Evolutionary conservation across 2,329 filamentous ascomycete species (phyloP), one percentile per base, ranked within the genome.

Genomic region (Colletotrichum tabaci): DNA sequence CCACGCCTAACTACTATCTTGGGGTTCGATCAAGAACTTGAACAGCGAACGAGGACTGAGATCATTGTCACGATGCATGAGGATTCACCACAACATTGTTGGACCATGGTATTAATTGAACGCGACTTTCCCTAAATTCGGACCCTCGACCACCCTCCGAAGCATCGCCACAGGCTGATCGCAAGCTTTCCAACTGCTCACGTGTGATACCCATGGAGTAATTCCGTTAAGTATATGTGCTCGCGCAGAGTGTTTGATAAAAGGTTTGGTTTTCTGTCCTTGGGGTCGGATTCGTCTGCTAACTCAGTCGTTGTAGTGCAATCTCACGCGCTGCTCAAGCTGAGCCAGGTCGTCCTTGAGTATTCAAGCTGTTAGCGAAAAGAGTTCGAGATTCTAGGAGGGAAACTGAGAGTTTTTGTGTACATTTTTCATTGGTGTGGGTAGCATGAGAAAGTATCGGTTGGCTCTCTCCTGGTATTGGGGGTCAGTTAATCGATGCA

Each of bases 251-350:
- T 46, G 18, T 46, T 3, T 18, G 13, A 3, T 3, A 8, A 46
- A 16, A 7, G 44, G 44, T 46, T 2, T 8, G 44, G 7, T 46
- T 46, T 46, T 46, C 16, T 18, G 44, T 46, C n/a, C 8, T 5
- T 2, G 15, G 44, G 2, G 5, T 7, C 16, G 13, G 1, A 18
- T 46, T 46, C 44, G 55, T 40, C 21, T 10, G 8, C 18, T 56
- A 18, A 58, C 38, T 44, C 35, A 69, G n/a, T 57, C 47, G 3
- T 55, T 49, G 0, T 69, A 69, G 61, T 69, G 67, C n/a, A 16
- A 21, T 9, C 53, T 66, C 4, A 46, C 44, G 1, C 50, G 44
- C 18, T 60, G 13, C n/a, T 69, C 67, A 6, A 69, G 56, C 10
- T 18, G 35, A 15, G n/a, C 55, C 40, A 69, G 49, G 2, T 66